Evolutionary conservation across 2,329 filamentous ascomycete species (phyloP).

Genomic region (Lachnellula hyalina): DNA sequence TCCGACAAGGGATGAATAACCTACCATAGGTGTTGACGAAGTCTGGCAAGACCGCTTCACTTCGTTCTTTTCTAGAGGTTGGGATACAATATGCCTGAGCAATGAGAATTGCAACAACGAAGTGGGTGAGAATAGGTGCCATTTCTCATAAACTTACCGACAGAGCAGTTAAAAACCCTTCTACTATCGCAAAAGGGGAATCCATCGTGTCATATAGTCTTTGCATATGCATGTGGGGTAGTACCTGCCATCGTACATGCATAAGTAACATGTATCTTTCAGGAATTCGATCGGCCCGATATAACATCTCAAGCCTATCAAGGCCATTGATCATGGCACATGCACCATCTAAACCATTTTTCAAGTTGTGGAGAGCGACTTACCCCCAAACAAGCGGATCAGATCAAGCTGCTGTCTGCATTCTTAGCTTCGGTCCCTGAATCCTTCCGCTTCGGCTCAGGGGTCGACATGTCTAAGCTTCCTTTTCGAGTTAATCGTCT

Average conservation of each 20-base stretch:
- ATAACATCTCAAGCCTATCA: neutral
- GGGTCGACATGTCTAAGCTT: too few species aligned
- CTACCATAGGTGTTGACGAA: slow-evolving; percentile 3
- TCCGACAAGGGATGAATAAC: neutral
- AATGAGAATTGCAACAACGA: neutral
- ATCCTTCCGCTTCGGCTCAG: too few species aligned
- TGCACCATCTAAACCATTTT: too few species aligned
- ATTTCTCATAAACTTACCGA: neutral
- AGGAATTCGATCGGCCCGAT: neutral
- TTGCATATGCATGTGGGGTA: neutral
- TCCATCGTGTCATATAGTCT: neutral
- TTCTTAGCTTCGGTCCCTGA: too few species aligned
- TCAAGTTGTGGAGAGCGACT: too few species aligned
- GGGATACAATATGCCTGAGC: neutral
- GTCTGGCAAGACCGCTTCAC: neutral
- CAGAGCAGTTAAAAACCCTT: neutral
- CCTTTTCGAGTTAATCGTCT: too few species aligned
- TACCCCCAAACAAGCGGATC: too few species aligned
- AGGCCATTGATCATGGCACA: too few species aligned
- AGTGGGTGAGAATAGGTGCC: neutral
- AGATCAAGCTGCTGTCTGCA: too few species aligned
- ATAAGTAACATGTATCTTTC: neutral
- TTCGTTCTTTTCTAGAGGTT: neutral
- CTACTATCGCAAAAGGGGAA: neutral
- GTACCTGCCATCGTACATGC: neutral